Base-by-base conservation (phyloP, 83 land plant genomes). In the Isoetes engelmannii region DNA sequence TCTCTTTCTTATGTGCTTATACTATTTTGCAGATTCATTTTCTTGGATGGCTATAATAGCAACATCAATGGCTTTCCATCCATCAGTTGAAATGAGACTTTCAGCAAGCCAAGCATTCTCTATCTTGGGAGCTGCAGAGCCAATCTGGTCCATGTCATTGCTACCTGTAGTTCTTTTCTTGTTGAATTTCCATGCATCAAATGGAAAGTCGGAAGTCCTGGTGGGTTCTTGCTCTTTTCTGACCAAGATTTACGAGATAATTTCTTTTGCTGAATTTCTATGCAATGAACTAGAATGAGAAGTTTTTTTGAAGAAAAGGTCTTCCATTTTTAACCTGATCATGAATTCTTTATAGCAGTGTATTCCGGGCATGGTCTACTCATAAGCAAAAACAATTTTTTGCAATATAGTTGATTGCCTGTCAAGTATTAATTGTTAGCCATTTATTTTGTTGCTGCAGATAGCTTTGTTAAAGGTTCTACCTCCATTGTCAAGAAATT, bases 401-500 rank as follows among this genome's bases (percentile, higher is more conserved):
- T 28, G 37, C 37, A 28, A 28, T 28, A 28, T 28, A 28, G 37
- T 28, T 28, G 37, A 28, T 28, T 28, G 37, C 37, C 37, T 28
- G 37, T 28, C 37, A 28, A 28, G 37, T 28, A 28, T 28, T 2
- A 28, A 28, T 28, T 2, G n/a, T 21, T 4, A 21, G 63, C 12
- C 15, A 20, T 9, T 41, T 47, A 63, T 44, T 8, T 6, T n/a
- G 7, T 67, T 50, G 6, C n/a, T 75, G 76, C 87, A 89, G 90
- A 74, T 83, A 45, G 86, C 78, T 61, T 70, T 87, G 9, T 71
- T 84, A 70, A 74, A 63, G 42, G 12, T 80, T 57, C 74, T 87
- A 56, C 85, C 91, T 47, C 37, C 77, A 60, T 71, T 89, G 48
- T 85, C 88, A 21, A 69, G 82, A 17, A 77, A 86, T 63, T 65